Conservation (phyloP, 305 asterid species). For the Salvia sclarea region DNA sequence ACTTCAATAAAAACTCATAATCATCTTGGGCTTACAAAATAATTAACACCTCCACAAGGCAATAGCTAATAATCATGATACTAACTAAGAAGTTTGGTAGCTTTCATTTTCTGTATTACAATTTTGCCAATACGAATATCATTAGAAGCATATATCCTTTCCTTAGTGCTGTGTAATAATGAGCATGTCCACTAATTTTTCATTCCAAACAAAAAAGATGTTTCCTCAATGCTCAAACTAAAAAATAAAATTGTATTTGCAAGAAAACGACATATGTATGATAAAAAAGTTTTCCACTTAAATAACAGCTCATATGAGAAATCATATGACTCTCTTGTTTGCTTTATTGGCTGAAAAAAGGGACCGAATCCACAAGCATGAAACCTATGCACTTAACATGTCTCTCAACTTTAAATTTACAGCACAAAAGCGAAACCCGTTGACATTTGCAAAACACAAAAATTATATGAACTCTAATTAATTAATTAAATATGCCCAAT, state of each 20-base stretch:
- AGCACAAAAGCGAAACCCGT: slow-evolving; percentile 9
- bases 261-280: neutral
- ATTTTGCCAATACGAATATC: neutral
- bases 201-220: neutral
- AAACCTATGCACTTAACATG: slow-evolving; percentile 23
- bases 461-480: no score
- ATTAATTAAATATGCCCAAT: neutral
- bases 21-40: no score
- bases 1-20: no score
- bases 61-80: neutral
- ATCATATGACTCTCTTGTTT: neutral
- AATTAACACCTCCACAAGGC: no score
- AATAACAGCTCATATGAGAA: neutral
- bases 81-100: neutral
- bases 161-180: slow-evolving; percentile 16
- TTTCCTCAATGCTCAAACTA: neutral
- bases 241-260: neutral
- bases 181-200: neutral
- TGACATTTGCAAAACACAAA: slow-evolving; percentile 10
- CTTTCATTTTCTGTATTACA: slow-evolving; percentile 7
- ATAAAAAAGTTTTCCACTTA: neutral
- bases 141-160: neutral
- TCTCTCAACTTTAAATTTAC: slow-evolving; percentile 12
- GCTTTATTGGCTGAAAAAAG: slow-evolving; percentile 9
- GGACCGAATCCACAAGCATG: slow-evolving; percentile 23